Conservation (phyloP, 1,284 basidiomycete genomes). For the Coniophora puteana region DNA sequence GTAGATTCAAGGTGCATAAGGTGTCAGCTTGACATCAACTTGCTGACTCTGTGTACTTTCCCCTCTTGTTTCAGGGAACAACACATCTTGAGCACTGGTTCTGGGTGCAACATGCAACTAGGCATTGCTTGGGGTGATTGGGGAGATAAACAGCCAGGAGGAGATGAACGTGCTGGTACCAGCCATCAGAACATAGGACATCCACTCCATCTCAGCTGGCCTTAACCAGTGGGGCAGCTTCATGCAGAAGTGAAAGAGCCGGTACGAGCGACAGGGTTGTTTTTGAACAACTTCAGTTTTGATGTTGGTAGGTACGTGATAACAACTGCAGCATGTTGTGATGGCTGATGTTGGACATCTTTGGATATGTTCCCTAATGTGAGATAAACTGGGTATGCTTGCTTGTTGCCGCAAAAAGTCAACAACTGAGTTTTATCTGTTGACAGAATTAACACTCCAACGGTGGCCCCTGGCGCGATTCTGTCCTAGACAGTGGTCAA, state of each 20-base stretch:
- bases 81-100: conserved; percentile 26
- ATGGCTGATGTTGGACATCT: conserved; percentile 23
- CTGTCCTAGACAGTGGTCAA: conserved; percentile 17
- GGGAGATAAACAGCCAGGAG: conserved; percentile 37
- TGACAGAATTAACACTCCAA: conserved; percentile 32
- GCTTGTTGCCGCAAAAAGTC: conserved; percentile 30
- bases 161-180: conserved; percentile 25
- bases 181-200: conserved; percentile 31
- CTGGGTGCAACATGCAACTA: conserved; percentile 29
- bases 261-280: conserved; percentile 17
- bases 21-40: neutral
- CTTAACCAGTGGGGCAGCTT: conserved; percentile 18
- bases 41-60: neutral
- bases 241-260: conserved; percentile 39
- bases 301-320: conserved; percentile 36
- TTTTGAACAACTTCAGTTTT: conserved; percentile 33
- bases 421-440: conserved; percentile 38
- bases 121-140: conserved; percentile 41
- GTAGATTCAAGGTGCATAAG: neutral
- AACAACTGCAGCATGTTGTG: conserved; percentile 25
- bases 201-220: conserved; percentile 31
- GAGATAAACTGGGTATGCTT: conserved; percentile 35
- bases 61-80: conserved; percentile 16
- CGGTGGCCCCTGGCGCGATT: conserved; percentile 26
- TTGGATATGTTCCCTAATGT: conserved; percentile 36